Conservation (phyloP, 208 protist genomes). For the Leishmania amazonensis region DNA sequence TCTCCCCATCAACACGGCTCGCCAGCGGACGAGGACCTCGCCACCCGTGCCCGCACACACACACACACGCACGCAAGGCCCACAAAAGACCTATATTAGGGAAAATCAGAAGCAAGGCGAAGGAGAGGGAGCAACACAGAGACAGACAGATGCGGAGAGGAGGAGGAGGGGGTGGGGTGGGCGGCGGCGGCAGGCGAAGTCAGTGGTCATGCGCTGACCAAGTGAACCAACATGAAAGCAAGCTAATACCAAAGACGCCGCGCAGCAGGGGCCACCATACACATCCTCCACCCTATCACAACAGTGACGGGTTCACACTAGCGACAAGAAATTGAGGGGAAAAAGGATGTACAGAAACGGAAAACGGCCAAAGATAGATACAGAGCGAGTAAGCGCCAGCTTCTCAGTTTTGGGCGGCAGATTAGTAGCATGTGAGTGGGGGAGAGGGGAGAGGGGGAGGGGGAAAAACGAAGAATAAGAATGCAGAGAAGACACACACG, state of each 20-base stretch:
- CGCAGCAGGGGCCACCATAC: not conserved
- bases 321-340: not conserved
- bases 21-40: not conserved
- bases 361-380: no score
- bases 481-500: not conserved
- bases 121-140: not conserved
- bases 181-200: not conserved
- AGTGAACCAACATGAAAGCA: not conserved
- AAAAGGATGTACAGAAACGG: not conserved
- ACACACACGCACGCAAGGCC: not conserved
- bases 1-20: not conserved
- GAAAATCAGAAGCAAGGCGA: not conserved
- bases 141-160: not conserved
- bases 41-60: not conserved
- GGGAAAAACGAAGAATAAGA: not conserved
- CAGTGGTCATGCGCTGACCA: not conserved
- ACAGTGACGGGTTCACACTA: not conserved
- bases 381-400: not conserved
- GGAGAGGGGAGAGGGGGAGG: not conserved
- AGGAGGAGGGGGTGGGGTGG: not conserved
- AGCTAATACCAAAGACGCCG: not conserved
- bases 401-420: not conserved
- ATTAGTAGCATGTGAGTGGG: not conserved
- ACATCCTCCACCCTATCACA: not conserved
- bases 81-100: not conserved